Base-by-base conservation (phyloP, 305 asterid species). In the Rubia peregrina region DNA sequence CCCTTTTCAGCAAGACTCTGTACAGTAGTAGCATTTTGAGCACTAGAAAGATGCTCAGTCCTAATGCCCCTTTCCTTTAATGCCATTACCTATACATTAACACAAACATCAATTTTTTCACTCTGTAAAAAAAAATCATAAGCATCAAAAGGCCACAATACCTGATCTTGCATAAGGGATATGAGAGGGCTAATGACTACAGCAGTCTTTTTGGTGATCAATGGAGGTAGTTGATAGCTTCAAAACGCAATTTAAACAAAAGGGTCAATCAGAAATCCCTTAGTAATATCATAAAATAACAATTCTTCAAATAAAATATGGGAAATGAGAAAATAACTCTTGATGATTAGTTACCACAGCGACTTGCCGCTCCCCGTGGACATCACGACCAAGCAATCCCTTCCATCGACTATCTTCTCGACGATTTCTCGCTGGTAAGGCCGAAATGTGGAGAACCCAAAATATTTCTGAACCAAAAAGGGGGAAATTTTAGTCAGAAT, bases 131-230 rank as follows among this genome's bases (percentile, higher is more conserved):
- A 14, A 3, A 22, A 61, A 49, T 21, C 55, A 62, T 6, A 42
- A 61, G 41, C 62, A 9, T 55, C 71, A 7, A 59, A 57, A 69
- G 46, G 26, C 49, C 80, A 56, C 22, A 51, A 51, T 55, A 89
- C 98, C 91, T 90, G 98, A 76, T 93, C 98, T 83, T 89, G 98
- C 98, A 93, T 93, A 78, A 90, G 74, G 78, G 98, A 93, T 73
- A 93, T 84, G 59, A 93, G 96, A 61, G 98, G 98, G 76, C 97
- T 90, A 74, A 93, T 85, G 9, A 90, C 94, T 9, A 90, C 77
- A 72, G 98, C 95, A 22, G 94, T 86, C 87, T 93, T 90, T 64
- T 83, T 76, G 24, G 85, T 71, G 73, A 90, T 65, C 84, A 93
- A 78, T 42, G 98, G 96, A 10, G 97, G 98, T 74, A 89, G 86